These are phyloP conservation scores for Paspalum vaginatum DNA, from an alignment of 176 grass and related monocot genomes.

Conservation along the genomic window DNA sequence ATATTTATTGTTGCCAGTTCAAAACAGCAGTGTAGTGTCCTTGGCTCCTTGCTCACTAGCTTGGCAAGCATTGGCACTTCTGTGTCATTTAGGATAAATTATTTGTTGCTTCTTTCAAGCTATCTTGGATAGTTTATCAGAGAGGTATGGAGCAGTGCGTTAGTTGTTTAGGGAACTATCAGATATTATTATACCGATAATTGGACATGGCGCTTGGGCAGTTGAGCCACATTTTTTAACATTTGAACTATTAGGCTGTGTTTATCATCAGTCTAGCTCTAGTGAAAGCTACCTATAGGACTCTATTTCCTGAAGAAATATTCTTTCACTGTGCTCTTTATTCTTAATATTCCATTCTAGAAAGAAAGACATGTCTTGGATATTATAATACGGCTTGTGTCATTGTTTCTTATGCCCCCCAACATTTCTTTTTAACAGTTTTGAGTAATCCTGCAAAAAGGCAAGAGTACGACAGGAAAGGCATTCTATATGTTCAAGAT, in stretches of 20 bases:
- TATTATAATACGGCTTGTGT: not conserved
- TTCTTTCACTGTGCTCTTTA: slow-evolving; percentile 6
- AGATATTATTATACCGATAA: not conserved
- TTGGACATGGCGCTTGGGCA: not conserved
- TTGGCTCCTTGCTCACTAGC: not conserved
- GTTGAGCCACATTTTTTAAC: not conserved
- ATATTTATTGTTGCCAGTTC: not conserved
- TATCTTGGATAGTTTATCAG: not conserved
- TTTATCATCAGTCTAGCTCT: slow-evolving; percentile 3
- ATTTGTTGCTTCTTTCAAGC: slow-evolving; percentile 4
- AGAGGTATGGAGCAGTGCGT: not conserved
- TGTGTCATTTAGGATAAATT: not conserved
- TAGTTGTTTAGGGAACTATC: not conserved
- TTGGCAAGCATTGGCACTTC: not conserved
- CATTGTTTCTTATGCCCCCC: slow-evolving; percentile 16
- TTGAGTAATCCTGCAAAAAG: slow-evolving; percentile 87
- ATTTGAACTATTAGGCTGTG: not conserved
- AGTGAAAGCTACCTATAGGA: not conserved
- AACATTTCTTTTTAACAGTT: slow-evolving; percentile 58
- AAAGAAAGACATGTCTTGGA: not conserved
- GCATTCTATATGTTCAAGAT: slow-evolving; percentile 74
- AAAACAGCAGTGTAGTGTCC: not conserved
- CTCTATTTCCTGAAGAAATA: not conserved
- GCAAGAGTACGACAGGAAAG: slow-evolving; percentile 78
- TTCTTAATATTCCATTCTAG: not conserved